Conservation (phyloP, 805 yeast genomes). For the Hanseniaspora jakobsenii region DNA sequence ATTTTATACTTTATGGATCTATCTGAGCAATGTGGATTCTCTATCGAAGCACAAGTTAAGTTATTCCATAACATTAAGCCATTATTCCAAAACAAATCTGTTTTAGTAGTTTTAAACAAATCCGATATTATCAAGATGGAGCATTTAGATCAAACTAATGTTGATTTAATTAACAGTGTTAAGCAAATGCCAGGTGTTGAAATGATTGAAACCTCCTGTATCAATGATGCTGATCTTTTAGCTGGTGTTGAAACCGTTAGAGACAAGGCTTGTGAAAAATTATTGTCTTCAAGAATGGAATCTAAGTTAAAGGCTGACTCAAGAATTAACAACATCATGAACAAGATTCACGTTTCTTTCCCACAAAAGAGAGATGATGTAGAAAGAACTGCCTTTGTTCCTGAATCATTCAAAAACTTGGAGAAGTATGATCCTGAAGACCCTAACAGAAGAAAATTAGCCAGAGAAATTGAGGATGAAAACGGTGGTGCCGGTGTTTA, state of each 20-base stretch:
- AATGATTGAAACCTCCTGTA: slow-evolving; percentile 85
- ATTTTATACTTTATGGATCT: slow-evolving; percentile 96
- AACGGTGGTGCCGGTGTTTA: slow-evolving; percentile 99
- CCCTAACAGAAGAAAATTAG: slow-evolving; percentile 69
- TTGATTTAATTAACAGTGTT: slow-evolving; percentile 56
- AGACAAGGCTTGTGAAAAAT: slow-evolving; percentile 93
- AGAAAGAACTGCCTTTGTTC: slow-evolving; percentile 68
- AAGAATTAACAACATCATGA: slow-evolving; percentile 75
- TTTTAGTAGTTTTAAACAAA: slow-evolving; percentile 89
- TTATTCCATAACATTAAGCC: slow-evolving; percentile 95
- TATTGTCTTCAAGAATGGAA: slow-evolving; percentile 89
- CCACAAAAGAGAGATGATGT: slow-evolving; percentile 84
- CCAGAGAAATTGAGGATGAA: slow-evolving; percentile 81
- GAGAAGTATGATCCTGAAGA: slow-evolving; percentile 66
- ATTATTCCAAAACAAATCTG: slow-evolving; percentile 90
- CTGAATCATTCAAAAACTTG: slow-evolving; percentile 52
- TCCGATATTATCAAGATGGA: slow-evolving; percentile 78
- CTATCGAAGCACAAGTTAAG: slow-evolving; percentile 93
- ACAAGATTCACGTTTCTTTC: slow-evolving; percentile 87
- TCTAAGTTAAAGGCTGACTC: slow-evolving; percentile 90
- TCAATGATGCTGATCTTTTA: slow-evolving; percentile 62
- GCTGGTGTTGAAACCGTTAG: slow-evolving; percentile 72
- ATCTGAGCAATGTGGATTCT: slow-evolving; percentile 97
- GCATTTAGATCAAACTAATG: slow-evolving; percentile 68
- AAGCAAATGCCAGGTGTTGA: slow-evolving; percentile 68